phyloP scores from a whole-genome alignment of 306 rosid genomes.

The Heteromeles arbutifolia region DNA sequence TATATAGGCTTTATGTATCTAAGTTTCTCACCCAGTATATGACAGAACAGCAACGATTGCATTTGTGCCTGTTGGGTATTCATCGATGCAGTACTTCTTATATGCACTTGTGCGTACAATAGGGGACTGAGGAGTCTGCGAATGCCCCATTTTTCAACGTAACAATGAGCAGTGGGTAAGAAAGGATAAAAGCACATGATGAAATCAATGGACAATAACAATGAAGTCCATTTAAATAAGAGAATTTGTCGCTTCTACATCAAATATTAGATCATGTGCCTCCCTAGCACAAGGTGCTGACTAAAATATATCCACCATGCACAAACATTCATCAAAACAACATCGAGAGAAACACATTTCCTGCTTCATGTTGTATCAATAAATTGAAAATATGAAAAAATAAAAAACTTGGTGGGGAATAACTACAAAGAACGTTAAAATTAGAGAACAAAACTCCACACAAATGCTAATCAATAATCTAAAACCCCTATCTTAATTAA shows the following conservation, averaged over 20 bases:
- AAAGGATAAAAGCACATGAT: not conserved
- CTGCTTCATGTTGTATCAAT: not conserved
- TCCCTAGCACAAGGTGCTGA: not conserved
- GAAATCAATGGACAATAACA: not conserved
- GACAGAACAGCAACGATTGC: slow-evolving; percentile 94
- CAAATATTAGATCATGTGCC: not conserved
- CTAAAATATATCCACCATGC: not conserved
- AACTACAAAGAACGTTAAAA: not conserved
- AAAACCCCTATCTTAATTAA: not conserved
- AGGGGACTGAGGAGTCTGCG: slow-evolving; percentile 88
- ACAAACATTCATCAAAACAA: not conserved
- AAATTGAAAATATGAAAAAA: not conserved
- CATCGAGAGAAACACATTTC: not conserved
- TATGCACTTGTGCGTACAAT: slow-evolving; percentile 79
- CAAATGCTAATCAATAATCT: not conserved
- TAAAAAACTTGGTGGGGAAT: not conserved
- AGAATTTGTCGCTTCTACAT: not conserved
- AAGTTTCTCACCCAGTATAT: slow-evolving; percentile 78
- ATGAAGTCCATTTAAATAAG: not conserved
- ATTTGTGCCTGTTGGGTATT: slow-evolving; percentile 87
- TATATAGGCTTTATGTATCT: not conserved
- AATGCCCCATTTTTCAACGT: slow-evolving; percentile 9
- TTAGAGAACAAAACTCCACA: not conserved
- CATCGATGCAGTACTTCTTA: slow-evolving; percentile 60
- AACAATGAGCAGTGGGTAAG: not conserved